phyloP scores from a whole-genome alignment of 2,329 filamentous ascomycete species.

The Pyricularia grisea region DNA sequence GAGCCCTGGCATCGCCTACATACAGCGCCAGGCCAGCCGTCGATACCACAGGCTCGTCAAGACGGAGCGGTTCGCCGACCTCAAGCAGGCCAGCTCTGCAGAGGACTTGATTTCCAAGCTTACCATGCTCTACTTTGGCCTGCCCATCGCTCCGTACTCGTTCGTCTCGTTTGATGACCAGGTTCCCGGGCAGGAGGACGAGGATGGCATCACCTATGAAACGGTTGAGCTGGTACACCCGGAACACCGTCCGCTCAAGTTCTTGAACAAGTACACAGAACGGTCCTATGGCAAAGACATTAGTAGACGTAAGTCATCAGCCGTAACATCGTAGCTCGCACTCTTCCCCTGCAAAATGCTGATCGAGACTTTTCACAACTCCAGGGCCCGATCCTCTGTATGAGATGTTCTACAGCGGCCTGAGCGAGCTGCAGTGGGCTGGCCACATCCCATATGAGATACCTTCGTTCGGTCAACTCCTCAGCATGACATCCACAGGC shows the following conservation, averaged over 20 bases:
- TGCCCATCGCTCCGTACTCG: conserved; percentile 31
- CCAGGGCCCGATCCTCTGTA: neutral
- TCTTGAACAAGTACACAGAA: conserved; percentile 10
- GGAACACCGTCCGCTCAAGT: conserved; percentile 12
- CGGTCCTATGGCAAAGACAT: conserved; percentile 7
- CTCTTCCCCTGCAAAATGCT: neutral
- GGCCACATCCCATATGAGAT: neutral
- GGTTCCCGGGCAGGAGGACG: conserved; percentile 6
- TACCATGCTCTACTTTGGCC: conserved; percentile 35
- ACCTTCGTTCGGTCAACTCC: neutral
- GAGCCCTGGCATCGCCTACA: neutral
- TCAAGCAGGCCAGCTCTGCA: neutral
- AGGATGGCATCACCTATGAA: conserved; percentile 2
- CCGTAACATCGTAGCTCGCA: too few relatives aligned
- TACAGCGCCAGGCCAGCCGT: conserved; percentile 2
- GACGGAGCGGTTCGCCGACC: neutral
- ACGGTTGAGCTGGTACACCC: conserved; percentile 6
- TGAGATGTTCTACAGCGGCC: neutral
- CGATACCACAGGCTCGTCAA: conserved; percentile 1
- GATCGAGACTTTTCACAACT: neutral
- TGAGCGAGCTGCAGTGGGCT: neutral
- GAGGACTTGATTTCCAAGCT: conserved; percentile 21
- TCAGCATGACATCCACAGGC: neutral
- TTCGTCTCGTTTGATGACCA: conserved; percentile 13
- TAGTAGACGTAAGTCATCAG: neutral